phyloP scores from a whole-genome alignment of 176 grass and related monocot genomes.

The Lolium perenne region DNA sequence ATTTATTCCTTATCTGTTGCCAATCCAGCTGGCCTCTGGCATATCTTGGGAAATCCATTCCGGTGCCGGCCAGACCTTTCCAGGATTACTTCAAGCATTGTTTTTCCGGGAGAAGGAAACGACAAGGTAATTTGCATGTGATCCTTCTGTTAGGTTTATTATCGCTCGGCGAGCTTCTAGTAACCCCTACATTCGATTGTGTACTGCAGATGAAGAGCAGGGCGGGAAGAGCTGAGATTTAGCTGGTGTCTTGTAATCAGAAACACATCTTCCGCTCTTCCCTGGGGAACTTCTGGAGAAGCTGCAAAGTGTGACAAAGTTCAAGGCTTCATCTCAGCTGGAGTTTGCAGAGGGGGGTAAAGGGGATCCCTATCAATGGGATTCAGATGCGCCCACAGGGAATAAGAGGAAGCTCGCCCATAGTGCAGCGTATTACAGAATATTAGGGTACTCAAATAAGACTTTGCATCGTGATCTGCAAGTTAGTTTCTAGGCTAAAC shows the following conservation, averaged over 20 bases:
- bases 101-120: slow-evolving; percentile 42
- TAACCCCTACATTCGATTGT: background rate
- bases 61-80: slow-evolving; percentile 55
- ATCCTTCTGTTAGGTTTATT: background rate
- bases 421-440: background rate
- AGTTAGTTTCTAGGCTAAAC: background rate
- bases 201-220: slow-evolving; percentile 48
- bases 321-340: background rate
- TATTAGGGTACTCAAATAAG: background rate
- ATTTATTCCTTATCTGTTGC: slow-evolving; percentile 3
- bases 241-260: background rate
- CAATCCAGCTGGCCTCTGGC: slow-evolving; percentile 70
- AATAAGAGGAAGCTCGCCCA: background rate
- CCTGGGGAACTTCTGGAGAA: background rate
- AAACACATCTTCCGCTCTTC: background rate
- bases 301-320: background rate
- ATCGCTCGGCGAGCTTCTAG: too few relatives aligned
- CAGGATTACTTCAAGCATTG: slow-evolving; percentile 48
- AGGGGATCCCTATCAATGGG: background rate
- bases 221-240: slow-evolving; percentile 26
- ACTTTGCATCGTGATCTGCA: background rate
- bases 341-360: slow-evolving; percentile 2
- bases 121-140: slow-evolving; percentile 40
- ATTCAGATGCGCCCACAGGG: background rate
- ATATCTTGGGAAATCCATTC: slow-evolving; percentile 62